Percentiles rank a stretch among this genome's conserved stretches.
These are phyloP conservation scores for Tylopilus balloui DNA, from an alignment of 768 basidiomycete species.

Conservation along the genomic window DNA sequence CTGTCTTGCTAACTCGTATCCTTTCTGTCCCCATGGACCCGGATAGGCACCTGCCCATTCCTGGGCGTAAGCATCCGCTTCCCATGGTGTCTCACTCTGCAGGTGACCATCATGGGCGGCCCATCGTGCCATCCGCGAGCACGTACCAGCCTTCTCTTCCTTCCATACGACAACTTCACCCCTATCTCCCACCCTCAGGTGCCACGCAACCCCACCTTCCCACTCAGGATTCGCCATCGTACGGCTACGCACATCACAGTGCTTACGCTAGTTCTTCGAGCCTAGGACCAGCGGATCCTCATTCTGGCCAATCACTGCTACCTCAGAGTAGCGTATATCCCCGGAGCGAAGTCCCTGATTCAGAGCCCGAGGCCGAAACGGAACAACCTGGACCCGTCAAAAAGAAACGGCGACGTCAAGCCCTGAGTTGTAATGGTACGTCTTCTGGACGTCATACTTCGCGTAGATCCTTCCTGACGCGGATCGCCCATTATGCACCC, in stretches of 20 bases:
- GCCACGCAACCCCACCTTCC: slow-evolving; percentile 27
- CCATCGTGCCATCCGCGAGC: slow-evolving; percentile 20
- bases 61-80: slow-evolving; percentile 30
- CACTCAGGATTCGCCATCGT: slow-evolving; percentile 24
- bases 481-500: not conserved
- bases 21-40: slow-evolving; percentile 31
- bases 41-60: slow-evolving; percentile 34
- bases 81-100: slow-evolving; percentile 26
- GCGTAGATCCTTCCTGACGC: slow-evolving; percentile 20
- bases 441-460: slow-evolving; percentile 17
- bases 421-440: slow-evolving; percentile 81
- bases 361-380: slow-evolving; percentile 52
- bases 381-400: slow-evolving; percentile 59
- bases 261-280: slow-evolving; percentile 22
- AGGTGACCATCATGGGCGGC: slow-evolving; percentile 27
- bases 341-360: slow-evolving; percentile 43
- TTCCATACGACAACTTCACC: slow-evolving; percentile 66
- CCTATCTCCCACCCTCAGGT: slow-evolving; percentile 55
- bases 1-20: slow-evolving; percentile 15
- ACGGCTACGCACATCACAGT: slow-evolving; percentile 24
- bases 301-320: slow-evolving; percentile 17
- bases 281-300: slow-evolving; percentile 28
- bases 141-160: slow-evolving; percentile 42
- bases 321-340: slow-evolving; percentile 23
- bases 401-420: slow-evolving; percentile 80